A percentile compares a stretch with the other conserved stretches of the same genome.
Evolutionary conservation across 176 grass and related monocot genomes (phyloP).

Genomic region (Triticum monococcum): DNA sequence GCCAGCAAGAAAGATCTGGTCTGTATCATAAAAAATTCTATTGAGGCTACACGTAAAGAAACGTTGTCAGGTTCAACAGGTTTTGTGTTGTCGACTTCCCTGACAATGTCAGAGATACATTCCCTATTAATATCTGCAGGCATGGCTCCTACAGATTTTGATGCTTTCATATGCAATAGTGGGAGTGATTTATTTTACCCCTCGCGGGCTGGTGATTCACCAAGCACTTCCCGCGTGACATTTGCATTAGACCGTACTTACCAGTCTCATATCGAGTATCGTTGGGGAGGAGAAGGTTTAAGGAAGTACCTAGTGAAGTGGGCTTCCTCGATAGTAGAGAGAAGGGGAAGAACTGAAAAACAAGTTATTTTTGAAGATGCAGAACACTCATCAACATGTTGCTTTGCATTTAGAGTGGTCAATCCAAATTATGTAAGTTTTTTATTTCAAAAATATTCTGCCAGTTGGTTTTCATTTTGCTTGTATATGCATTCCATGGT

Average conservation of each 20-base stretch:
- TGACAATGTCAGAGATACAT: constrained; percentile 63
- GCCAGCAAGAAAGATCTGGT: constrained; percentile 48
- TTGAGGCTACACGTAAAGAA: constrained; percentile 48
- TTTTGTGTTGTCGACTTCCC: constrained; percentile 52
- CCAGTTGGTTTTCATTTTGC: neutral
- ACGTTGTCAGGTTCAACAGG: constrained; percentile 38
- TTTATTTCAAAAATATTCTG: constrained; percentile 19
- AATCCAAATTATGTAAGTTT: constrained; percentile 74
- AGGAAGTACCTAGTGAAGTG: constrained; percentile 83
- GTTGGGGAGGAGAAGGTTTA: constrained; percentile 93
- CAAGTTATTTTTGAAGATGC: constrained; percentile 75
- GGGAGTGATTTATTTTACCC: constrained; percentile 96
- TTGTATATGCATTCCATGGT: neutral
- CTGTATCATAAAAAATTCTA: constrained; percentile 47
- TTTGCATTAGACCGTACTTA: constrained; percentile 77
- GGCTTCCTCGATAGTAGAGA: constrained; percentile 58
- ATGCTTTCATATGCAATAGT: constrained; percentile 96
- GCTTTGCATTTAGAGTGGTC: constrained; percentile 75
- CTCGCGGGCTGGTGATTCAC: constrained; percentile 49
- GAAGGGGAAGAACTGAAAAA: constrained; percentile 63
- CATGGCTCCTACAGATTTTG: constrained; percentile 79
- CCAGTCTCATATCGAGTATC: constrained; percentile 80
- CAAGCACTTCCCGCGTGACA: constrained; percentile 51
- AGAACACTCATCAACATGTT: constrained; percentile 61
- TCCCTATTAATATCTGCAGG: constrained; percentile 54